A percentile compares a stretch with the other conserved stretches of the same genome.
These are phyloP conservation scores for Xylaria sp. DNA, from an alignment of 2,329 filamentous ascomycete genomes.

Conservation along the genomic window DNA sequence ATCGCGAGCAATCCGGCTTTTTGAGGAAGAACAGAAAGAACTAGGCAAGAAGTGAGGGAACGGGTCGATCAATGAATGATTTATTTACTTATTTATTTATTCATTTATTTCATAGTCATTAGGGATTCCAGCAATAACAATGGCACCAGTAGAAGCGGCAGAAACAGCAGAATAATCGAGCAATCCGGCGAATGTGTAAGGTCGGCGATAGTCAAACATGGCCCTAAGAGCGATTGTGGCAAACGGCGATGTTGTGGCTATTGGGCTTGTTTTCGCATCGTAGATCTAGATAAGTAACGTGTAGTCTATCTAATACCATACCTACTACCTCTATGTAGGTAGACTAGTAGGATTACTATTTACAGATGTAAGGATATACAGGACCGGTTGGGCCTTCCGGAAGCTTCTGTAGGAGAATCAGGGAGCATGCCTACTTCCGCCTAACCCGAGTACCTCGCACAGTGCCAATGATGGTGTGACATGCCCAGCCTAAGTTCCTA, in stretches of 20 bases:
- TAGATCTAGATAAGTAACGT: too few species aligned
- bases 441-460: neutral
- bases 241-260: too few species aligned
- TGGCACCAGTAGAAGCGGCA: too few species aligned
- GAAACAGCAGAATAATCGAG: too few species aligned
- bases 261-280: too few species aligned
- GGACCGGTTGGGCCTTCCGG: neutral
- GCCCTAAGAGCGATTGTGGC: too few species aligned
- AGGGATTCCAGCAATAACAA: neutral
- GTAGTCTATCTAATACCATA: too few species aligned
- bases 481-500: neutral
- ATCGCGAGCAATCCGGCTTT: too few species aligned
- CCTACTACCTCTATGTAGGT: neutral
- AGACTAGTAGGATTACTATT: neutral
- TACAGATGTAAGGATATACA: neutral
- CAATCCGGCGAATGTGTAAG: neutral
- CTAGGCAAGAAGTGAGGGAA: too few species aligned
- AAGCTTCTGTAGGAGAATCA: conserved; percentile 2
- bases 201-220: neutral
- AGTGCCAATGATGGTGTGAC: neutral
- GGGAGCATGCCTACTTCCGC: neutral
- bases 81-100: too few species aligned
- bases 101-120: neutral
- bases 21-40: too few species aligned
- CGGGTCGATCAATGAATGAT: too few species aligned